Evolutionary conservation across 2,329 filamentous ascomycete species (phyloP).

Genomic region (Ophiocordyceps sinensis): DNA sequence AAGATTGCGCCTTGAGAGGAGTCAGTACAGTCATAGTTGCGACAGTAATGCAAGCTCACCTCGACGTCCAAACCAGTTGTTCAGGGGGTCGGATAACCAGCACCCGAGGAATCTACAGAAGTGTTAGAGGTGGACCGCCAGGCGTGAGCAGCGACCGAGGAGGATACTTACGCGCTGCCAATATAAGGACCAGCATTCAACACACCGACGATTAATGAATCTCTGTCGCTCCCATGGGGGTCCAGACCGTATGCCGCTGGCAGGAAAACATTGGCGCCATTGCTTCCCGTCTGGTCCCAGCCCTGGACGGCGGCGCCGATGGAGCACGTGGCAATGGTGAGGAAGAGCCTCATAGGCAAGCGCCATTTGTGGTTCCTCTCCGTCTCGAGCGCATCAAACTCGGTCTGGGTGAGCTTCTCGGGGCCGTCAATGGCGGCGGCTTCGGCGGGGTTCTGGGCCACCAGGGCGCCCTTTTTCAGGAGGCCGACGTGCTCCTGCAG

Average conservation of each 20-base stretch:
- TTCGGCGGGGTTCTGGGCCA: constrained; percentile 41
- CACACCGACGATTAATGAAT: constrained; percentile 43
- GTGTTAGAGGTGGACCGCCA: constrained; percentile 1
- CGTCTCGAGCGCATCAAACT: constrained; percentile 40
- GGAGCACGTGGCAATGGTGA: constrained; percentile 53
- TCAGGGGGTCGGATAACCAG: constrained; percentile 53
- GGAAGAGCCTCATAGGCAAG: constrained; percentile 45
- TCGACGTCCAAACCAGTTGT: constrained; percentile 26
- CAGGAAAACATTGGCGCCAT: constrained; percentile 49
- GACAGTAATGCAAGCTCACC: constrained; percentile 8
- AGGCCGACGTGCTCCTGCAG: constrained; percentile 42
- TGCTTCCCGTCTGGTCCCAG: constrained; percentile 50
- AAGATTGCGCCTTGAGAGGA: constrained; percentile 40
- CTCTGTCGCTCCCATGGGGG: constrained; percentile 11
- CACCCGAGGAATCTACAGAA: constrained; percentile 29
- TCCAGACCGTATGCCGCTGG: constrained; percentile 28
- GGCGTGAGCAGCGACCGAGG: background rate
- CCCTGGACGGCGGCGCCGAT: constrained; percentile 54
- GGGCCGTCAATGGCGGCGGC: constrained; percentile 40
- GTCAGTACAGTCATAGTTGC: constrained; percentile 24
- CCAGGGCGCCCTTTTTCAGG: constrained; percentile 41
- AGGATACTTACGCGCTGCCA: constrained; percentile 24
- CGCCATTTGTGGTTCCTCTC: constrained; percentile 54
- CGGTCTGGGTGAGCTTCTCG: constrained; percentile 39
- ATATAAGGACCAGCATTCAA: constrained; percentile 45